phyloP scores from a whole-genome alignment of 2,329 filamentous ascomycete species.

The Ascochyta lentis region DNA sequence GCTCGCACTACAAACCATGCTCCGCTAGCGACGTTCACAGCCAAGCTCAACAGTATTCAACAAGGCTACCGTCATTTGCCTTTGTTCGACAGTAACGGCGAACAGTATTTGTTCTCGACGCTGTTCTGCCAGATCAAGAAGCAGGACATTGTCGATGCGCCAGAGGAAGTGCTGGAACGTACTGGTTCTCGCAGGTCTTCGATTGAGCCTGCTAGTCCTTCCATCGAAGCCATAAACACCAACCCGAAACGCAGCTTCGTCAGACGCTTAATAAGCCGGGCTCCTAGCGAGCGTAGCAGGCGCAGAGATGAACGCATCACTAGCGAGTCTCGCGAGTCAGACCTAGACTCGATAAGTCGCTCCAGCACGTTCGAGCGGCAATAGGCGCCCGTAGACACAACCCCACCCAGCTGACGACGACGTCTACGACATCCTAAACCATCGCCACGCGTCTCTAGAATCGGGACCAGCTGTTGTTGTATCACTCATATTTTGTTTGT shows the following conservation, averaged over 20 bases:
- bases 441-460: slow-evolving; percentile 24
- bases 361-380: slow-evolving; percentile 47
- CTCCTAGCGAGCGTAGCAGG: slow-evolving; percentile 52
- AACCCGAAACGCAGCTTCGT: slow-evolving; percentile 47
- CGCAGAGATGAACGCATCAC: slow-evolving; percentile 40
- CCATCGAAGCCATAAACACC: slow-evolving; percentile 42
- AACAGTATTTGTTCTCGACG: slow-evolving; percentile 93
- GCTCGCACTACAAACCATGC: slow-evolving; percentile 70
- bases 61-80: slow-evolving; percentile 93
- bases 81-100: slow-evolving; percentile 84
- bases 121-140: slow-evolving; percentile 88
- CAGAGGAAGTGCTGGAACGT: slow-evolving; percentile 29
- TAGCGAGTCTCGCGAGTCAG: slow-evolving; percentile 43
- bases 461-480: slow-evolving; percentile 22
- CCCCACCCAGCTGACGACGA: slow-evolving; percentile 31
- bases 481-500: slow-evolving; percentile 31
- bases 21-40: slow-evolving; percentile 86
- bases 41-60: slow-evolving; percentile 87
- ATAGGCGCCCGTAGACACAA: slow-evolving; percentile 22
- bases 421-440: slow-evolving; percentile 7
- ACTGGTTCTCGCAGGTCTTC: slow-evolving; percentile 34
- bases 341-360: slow-evolving; percentile 42
- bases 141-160: slow-evolving; percentile 56
- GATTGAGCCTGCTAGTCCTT: slow-evolving; percentile 36
- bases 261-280: slow-evolving; percentile 52